A percentile compares a stretch with the other conserved stretches of the same genome.
Conservation (phyloP, 2,329 filamentous ascomycete genomes). For the Trichothecium sympodiale region DNA sequence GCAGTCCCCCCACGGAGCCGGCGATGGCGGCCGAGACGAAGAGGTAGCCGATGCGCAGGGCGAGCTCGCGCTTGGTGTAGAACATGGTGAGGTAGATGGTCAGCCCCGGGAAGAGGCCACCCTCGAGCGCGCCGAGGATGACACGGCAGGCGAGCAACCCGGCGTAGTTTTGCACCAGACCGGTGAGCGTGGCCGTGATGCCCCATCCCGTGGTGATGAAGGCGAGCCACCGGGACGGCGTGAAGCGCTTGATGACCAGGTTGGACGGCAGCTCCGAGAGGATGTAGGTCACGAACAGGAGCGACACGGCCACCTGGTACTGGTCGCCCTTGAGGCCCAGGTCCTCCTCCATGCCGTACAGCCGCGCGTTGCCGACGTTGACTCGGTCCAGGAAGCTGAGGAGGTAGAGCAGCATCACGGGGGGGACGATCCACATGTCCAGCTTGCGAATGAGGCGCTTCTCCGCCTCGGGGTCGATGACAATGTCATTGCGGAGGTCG, state of each 20-base stretch:
- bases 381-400: conserved; percentile 19
- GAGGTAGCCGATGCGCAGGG: conserved; percentile 28
- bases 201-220: conserved; percentile 8
- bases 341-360: conserved; percentile 52
- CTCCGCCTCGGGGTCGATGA: conserved; percentile 18
- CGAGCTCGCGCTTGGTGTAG: conserved; percentile 42
- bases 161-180: conserved; percentile 26
- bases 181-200: conserved; percentile 29
- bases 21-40: conserved; percentile 28
- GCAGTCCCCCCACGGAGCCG: conserved; percentile 15
- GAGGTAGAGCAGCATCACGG: conserved; percentile 50
- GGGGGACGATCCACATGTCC: conserved; percentile 50
- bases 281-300: conserved; percentile 25
- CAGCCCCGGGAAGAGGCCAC: conserved; percentile 30
- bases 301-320: conserved; percentile 34
- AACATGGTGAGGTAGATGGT: conserved; percentile 33
- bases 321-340: conserved; percentile 44
- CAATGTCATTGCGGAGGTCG: conserved; percentile 9
- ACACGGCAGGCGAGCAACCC: conserved; percentile 31
- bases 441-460: conserved; percentile 44
- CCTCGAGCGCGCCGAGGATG: conserved; percentile 33
- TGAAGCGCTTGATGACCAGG: conserved; percentile 26
- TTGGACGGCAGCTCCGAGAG: conserved; percentile 30
- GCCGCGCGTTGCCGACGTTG: conserved; percentile 45
- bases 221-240: conserved; percentile 16